A percentile compares a stretch with the other conserved stretches of the same genome.
Evolutionary conservation across 2,329 filamentous ascomycete species (phyloP).

Genomic region (Coniella lustricola): DNA sequence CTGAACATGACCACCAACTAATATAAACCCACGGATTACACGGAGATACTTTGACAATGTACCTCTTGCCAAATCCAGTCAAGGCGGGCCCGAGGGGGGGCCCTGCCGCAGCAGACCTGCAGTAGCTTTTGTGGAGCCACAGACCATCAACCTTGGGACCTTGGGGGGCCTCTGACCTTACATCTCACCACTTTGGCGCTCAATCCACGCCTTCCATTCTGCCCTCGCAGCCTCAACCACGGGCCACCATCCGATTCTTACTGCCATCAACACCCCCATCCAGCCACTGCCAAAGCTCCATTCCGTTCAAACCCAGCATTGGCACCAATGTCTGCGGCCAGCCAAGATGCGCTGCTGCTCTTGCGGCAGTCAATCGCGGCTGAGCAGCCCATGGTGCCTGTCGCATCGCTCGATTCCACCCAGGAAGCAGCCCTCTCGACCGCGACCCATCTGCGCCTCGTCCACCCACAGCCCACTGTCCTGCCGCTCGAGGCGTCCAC

Average conservation of each 20-base stretch:
- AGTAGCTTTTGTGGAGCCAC: background rate
- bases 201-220: background rate
- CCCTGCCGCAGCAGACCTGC: background rate
- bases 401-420: conserved; percentile 59
- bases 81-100: background rate
- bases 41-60: no score
- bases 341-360: conserved; percentile 72
- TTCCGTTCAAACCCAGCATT: background rate
- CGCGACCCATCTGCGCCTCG: conserved; percentile 75
- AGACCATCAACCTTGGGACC: background rate
- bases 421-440: conserved; percentile 60
- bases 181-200: background rate
- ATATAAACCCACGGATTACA: background rate
- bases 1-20: no score
- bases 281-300: background rate
- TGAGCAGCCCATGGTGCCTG: conserved; percentile 63
- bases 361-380: conserved; percentile 77
- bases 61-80: no score
- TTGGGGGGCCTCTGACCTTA: no score
- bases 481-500: conserved; percentile 68
- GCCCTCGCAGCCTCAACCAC: background rate
- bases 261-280: background rate
- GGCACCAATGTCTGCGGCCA: conserved; percentile 48
- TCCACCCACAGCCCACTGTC: conserved; percentile 49
- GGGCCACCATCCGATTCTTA: background rate